A percentile compares a stretch with the other conserved stretches of the same genome.
Evolutionary conservation across 2,329 filamentous ascomycete species (phyloP).

Genomic region (Mollisiaceae sp.): DNA sequence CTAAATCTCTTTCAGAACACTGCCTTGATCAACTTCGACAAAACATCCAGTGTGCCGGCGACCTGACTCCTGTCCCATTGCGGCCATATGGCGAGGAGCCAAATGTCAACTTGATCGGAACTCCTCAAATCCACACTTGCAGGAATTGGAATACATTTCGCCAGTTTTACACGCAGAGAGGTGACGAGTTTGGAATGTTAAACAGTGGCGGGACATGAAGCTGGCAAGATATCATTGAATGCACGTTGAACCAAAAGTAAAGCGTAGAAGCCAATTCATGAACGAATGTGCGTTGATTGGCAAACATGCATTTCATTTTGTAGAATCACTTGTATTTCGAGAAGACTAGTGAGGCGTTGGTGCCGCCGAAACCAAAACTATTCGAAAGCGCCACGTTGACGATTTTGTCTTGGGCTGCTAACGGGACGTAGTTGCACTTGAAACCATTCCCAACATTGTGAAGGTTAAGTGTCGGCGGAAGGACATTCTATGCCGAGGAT

Average conservation of each 20-base stretch:
- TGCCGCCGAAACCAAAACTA: slow-evolving; percentile 97
- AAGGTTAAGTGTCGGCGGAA: slow-evolving; percentile 90
- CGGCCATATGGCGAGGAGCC: slow-evolving; percentile 21
- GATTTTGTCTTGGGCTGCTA: slow-evolving; percentile 68
- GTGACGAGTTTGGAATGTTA: slow-evolving; percentile 18
- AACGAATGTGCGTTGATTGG: neutral
- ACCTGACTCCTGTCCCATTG: slow-evolving; percentile 28
- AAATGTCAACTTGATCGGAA: slow-evolving; percentile 24
- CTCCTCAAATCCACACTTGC: slow-evolving; percentile 29
- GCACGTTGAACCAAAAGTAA: neutral
- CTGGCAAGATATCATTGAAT: neutral
- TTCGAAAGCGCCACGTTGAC: slow-evolving; percentile 85
- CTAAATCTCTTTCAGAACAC: slow-evolving; percentile 22
- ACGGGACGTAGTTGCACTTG: slow-evolving; percentile 84
- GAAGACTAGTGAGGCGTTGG: slow-evolving; percentile 90
- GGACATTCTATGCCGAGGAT: slow-evolving; percentile 62
- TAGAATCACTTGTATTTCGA: slow-evolving; percentile 36
- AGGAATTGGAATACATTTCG: slow-evolving; percentile 27
- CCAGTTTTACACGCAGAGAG: slow-evolving; percentile 30
- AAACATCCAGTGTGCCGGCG: slow-evolving; percentile 29
- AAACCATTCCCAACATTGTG: slow-evolving; percentile 68
- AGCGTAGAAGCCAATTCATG: neutral
- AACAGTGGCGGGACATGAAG: slow-evolving; percentile 16
- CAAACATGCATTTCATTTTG: neutral
- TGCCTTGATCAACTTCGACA: slow-evolving; percentile 33